These are phyloP conservation scores for Thielaviopsis euricoi DNA, from an alignment of 2,329 filamentous ascomycete genomes.

Conservation along the genomic window DNA sequence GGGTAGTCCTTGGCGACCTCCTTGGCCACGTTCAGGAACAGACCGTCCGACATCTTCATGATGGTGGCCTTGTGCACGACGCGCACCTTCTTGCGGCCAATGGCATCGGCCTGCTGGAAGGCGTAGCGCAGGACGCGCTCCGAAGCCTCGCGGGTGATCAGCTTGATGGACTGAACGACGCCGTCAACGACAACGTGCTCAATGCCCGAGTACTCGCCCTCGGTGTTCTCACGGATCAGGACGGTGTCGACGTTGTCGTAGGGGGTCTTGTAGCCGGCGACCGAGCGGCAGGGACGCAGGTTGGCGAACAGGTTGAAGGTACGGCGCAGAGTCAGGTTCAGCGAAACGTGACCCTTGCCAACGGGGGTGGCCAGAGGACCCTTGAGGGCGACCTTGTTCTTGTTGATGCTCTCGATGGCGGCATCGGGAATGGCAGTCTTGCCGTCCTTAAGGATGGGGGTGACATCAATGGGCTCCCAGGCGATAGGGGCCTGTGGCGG, in stretches of 20 bases:
- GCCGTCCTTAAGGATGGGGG: slow-evolving; percentile 81
- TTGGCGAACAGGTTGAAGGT: slow-evolving; percentile 99
- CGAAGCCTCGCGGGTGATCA: slow-evolving; percentile 87
- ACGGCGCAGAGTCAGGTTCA: slow-evolving; percentile 94
- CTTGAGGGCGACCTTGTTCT: slow-evolving; percentile 96
- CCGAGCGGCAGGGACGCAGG: slow-evolving; percentile 90
- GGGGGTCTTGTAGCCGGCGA: slow-evolving; percentile 94
- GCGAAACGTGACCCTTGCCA: slow-evolving; percentile 96
- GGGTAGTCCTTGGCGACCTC: slow-evolving; percentile 92
- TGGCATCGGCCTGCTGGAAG: slow-evolving; percentile 90
- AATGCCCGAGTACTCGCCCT: slow-evolving; percentile 98
- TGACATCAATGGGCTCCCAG: slow-evolving; percentile 96
- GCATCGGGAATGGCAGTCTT: slow-evolving; percentile 88
- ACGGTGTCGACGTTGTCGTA: slow-evolving; percentile 96
- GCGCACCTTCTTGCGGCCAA: slow-evolving; percentile 88
- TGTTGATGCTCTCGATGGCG: slow-evolving; percentile 82
- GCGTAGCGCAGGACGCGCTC: slow-evolving; percentile 94
- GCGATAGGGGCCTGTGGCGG: slow-evolving; percentile 60
- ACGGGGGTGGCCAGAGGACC: slow-evolving; percentile 93
- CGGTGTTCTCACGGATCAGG: slow-evolving; percentile 97
- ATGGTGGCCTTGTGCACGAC: slow-evolving; percentile 99
- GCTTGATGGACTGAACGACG: slow-evolving; percentile 98
- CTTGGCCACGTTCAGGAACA: slow-evolving; percentile 79
- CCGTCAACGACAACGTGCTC: slow-evolving; percentile 97
- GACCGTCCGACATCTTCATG: slow-evolving; percentile 99